phyloP scores from a whole-genome alignment of 768 basidiomycete genomes.

The Leccinum obscurum region DNA sequence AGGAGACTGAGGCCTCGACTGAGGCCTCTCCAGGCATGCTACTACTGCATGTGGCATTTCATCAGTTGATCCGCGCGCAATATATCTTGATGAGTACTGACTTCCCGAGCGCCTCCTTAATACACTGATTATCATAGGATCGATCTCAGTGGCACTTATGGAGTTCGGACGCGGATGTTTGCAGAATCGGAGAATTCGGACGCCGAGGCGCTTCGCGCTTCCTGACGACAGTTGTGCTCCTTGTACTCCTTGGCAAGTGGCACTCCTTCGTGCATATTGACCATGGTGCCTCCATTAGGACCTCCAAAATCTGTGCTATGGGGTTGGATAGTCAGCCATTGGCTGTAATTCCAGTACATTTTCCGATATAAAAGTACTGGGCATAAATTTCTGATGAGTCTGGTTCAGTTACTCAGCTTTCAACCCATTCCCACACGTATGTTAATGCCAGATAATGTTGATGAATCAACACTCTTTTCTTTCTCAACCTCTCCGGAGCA shows the following conservation, averaged over 20 bases:
- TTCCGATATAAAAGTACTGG: neutral
- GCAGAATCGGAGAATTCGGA: no score
- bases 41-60: slow-evolving; percentile 1
- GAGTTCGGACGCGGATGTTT: no score
- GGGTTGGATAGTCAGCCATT: neutral
- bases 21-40: slow-evolving; percentile 1
- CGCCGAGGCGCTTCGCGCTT: no score
- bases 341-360: neutral
- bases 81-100: neutral
- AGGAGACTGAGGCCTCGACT: neutral
- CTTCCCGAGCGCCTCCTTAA: no score
- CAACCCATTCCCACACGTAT: neutral
- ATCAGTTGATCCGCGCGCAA: neutral
- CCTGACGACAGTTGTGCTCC: no score
- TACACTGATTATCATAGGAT: no score
- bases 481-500: neutral
- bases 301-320: neutral
- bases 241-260: neutral
- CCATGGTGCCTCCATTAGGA: neutral
- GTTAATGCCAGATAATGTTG: neutral
- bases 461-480: neutral
- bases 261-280: neutral
- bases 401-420: neutral
- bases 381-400: neutral
- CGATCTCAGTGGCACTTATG: no score